Evolutionary conservation across 73 alveolate species (phyloP), one percentile per base, ranked within the genome.

Genomic region (Paramecium bursaria): DNA sequence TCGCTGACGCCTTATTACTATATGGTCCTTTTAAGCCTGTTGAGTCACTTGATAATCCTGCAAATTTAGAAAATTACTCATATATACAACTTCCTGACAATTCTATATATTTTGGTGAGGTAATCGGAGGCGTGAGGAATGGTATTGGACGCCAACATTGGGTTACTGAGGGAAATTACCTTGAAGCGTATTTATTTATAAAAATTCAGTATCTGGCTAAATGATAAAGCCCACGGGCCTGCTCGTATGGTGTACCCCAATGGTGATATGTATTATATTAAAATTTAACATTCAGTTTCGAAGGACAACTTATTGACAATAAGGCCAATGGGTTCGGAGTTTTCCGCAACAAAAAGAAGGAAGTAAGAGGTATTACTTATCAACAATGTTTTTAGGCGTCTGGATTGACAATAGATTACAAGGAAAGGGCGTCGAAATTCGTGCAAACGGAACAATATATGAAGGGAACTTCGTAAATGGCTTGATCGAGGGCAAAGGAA

Each of bases 391-490:
- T 30, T 57, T 17, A 57, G 82, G 82, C 48, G 17, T 15, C 27
- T 67, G 82, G 82, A 14, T 17, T 67, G 95, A 25, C 79, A 75
- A 77, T 76, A 90, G 86, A 57, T 74, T 55, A 50, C 73, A 33
- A 91, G 95, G 49, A 60, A 75, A 86, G 74, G 90, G 86, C 76
- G 85, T 39, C 86, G 95, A 75, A 90, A 33, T 39, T 0, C 15
- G 82, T 39, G 44, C 33, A 67, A 33, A 30, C 44, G 82, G 82
- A 39, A 33, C 44, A 2, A 33, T 39, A 67, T 67, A 67, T 67
- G 82, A 67, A 67, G 82, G 82, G 19, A 25, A 14, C n/a, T 67
- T 35, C 10, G 33, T 17, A 39, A 29, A 25, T 39, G 82, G 82
- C 22, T 39, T 67, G 4, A 67, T 67, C 26, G 54, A 67, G 10